Evolutionary conservation across 106 monocot genomes (phyloP).

Genomic region (Allium sativum): DNA sequence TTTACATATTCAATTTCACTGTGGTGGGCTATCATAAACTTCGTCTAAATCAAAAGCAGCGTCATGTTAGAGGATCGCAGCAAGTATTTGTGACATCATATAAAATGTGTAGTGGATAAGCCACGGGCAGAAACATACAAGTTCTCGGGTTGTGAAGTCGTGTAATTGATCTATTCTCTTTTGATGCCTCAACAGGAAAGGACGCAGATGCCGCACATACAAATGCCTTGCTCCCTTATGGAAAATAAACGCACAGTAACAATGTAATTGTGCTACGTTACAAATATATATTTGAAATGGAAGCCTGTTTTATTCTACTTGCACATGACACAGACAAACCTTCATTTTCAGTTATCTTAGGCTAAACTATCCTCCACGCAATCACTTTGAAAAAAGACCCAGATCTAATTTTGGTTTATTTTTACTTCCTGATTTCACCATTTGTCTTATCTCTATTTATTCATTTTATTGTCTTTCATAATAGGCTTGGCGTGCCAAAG

Average conservation of each 20-base stretch:
- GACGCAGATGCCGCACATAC: conserved; percentile 58
- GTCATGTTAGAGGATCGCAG: background rate
- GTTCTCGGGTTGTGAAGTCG: conserved; percentile 29
- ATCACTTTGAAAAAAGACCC: too few relatives aligned
- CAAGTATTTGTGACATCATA: background rate
- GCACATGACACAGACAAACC: too few relatives aligned
- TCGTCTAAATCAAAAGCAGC: conserved; percentile 19
- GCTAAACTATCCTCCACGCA: too few relatives aligned
- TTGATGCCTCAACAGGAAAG: conserved; percentile 78
- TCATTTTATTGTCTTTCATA: too few relatives aligned
- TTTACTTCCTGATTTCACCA: too few relatives aligned
- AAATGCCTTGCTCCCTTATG: conserved; percentile 64
- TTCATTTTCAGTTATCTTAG: too few relatives aligned
- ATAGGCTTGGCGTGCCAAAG: too few relatives aligned
- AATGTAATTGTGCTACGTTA: background rate
- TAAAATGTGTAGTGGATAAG: background rate
- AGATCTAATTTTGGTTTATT: too few relatives aligned
- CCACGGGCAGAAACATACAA: conserved; percentile 27
- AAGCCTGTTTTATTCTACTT: too few relatives aligned
- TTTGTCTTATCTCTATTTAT: too few relatives aligned
- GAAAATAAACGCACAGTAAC: background rate
- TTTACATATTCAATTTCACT: conserved; percentile 38
- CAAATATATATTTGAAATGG: too few relatives aligned
- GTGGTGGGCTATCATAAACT: conserved; percentile 36
- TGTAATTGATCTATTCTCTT: conserved; percentile 55